These are phyloP conservation scores for Vitellaria paradoxa DNA, from an alignment of 179 eudicot genomes.

Conservation along the genomic window DNA sequence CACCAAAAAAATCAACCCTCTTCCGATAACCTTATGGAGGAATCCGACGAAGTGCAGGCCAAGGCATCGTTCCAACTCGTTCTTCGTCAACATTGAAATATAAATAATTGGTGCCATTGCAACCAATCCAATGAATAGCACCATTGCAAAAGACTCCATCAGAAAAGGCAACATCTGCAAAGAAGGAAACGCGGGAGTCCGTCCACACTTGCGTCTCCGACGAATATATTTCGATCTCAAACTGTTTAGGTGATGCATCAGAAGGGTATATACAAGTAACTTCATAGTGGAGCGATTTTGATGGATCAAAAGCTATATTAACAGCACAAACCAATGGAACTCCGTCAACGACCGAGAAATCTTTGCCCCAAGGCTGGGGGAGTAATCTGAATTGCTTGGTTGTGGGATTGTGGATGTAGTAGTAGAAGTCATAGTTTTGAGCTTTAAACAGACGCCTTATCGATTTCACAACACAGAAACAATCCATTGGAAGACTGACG, in stretches of 20 bases:
- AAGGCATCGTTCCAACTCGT: constrained; percentile 4
- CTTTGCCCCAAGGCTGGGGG: too few species aligned
- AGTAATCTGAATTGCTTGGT: too few species aligned
- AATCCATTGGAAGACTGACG: constrained; percentile 20
- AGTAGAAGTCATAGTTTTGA: too few species aligned
- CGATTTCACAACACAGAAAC: constrained; percentile 9
- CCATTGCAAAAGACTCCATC: constrained; percentile 16
- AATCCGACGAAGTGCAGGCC: not conserved
- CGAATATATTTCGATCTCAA: constrained; percentile 15
- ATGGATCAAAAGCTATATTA: constrained; percentile 23
- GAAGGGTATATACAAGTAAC: constrained; percentile 9
- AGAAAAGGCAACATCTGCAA: not conserved
- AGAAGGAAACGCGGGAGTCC: not conserved
- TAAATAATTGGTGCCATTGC: not conserved
- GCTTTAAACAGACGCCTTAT: too few species aligned
- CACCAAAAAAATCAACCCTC: too few species aligned
- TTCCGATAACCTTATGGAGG: too few species aligned
- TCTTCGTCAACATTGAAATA: constrained; percentile 16
- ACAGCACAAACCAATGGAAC: too few species aligned
- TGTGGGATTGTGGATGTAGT: constrained; percentile 24
- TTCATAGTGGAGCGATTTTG: constrained; percentile 19
- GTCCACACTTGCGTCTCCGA: constrained; percentile 12
- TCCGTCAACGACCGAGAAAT: too few species aligned
- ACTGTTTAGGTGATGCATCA: not conserved
- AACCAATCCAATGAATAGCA: constrained; percentile 12